phyloP scores from a whole-genome alignment of 2,329 filamentous ascomycete genomes.

The Colletotrichum viniferum region DNA sequence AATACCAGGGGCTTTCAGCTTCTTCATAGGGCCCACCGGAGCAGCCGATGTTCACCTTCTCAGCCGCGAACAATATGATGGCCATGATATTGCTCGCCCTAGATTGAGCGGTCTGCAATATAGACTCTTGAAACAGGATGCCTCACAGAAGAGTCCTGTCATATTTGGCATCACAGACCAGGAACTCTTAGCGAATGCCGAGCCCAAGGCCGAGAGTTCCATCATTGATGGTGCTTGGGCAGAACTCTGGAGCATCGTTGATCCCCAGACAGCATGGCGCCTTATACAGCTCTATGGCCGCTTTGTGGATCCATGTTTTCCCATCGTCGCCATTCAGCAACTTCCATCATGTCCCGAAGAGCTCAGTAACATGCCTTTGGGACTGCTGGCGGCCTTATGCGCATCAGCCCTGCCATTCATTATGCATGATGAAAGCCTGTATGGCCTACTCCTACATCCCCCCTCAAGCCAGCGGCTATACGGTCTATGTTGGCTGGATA shows the following conservation, averaged over 20 bases:
- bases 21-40: not conserved
- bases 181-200: not conserved
- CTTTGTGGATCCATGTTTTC: not conserved
- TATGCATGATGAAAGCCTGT: not conserved
- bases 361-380: not conserved
- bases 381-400: not conserved
- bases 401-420: not conserved
- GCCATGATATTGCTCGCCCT: not conserved
- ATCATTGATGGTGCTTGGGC: not conserved
- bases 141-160: not conserved
- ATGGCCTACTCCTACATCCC: not conserved
- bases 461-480: not conserved
- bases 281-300: not conserved
- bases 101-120: not conserved
- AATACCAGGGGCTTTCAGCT: not conserved
- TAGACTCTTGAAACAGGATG: not conserved
- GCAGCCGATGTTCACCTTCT: not conserved
- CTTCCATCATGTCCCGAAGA: not conserved
- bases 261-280: not conserved
- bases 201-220: not conserved
- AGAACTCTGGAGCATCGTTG: not conserved
- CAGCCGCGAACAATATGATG: not conserved
- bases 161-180: not conserved
- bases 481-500: not conserved
- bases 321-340: not conserved